Evolutionary conservation across 805 yeast species (phyloP), one percentile per base, ranked within the genome.

Genomic region (Maudiozyma saulgeensis): DNA sequence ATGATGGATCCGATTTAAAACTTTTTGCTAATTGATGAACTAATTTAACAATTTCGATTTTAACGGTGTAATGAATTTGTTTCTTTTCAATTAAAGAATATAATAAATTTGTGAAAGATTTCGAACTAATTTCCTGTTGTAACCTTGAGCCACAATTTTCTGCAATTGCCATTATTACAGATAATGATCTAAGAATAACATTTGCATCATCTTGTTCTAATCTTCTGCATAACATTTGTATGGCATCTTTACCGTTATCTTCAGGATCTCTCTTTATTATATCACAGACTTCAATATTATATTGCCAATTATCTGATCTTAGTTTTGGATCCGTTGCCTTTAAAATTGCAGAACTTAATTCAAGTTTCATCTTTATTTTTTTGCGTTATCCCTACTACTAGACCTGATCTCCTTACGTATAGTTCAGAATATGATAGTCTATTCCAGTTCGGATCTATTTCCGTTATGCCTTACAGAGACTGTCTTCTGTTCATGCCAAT

Each of bases 81-180:
- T 70, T 61, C 56, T 80, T 85, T 16, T 73, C 69, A 9, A 79
- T 70, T 52, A 88, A 67, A 48, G 72, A 69, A 31, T 72, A 58
- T 42, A 85, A 65, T 9, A 70, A 56, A 32, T 65, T 63, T 16
- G 82, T 77, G 58, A 82, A 82, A 2, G 69, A 55, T 53, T 75
- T 73, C 19, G 84, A 74, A 18, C 86, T 80, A 37, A 85, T 76
- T 55, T 78, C 80, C 51, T 72, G 81, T 56, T 78, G 79, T 69
- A 80, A 74, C 61, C 80, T 73, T 12, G 87, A 78, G 3, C 90
- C 90, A 64, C 91, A 84, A 63, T 84, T 85, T 61, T 84, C 88
- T 2, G 88, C 87, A 28, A 85, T 58, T 6, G 88, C 78, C 28
- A 76, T 74, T 19, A 82, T 60, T 44, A 79, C 56, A 0, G 82